Conservation (phyloP, 1,284 basidiomycete species). For the Macrocystidia cucumis region DNA sequence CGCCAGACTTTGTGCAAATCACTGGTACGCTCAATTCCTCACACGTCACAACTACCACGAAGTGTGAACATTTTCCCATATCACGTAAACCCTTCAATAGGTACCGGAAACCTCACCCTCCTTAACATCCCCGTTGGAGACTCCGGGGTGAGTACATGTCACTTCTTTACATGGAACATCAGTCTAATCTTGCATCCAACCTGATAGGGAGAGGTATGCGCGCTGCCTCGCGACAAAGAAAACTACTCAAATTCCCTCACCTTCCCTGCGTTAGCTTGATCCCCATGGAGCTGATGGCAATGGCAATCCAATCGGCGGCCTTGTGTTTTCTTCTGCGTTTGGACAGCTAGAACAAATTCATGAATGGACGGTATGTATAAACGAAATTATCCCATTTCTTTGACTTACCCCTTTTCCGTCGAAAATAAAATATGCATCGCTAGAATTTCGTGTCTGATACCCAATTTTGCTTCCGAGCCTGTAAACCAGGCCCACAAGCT, state of each 20-base stretch:
- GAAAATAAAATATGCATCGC: slow-evolving; percentile 1
- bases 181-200: not conserved
- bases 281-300: slow-evolving; percentile 49
- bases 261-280: slow-evolving; percentile 10
- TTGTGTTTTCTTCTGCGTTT: slow-evolving; percentile 70
- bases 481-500: slow-evolving; percentile 51
- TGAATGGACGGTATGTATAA: slow-evolving; percentile 66
- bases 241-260: not conserved
- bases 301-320: slow-evolving; percentile 59
- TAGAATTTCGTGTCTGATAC: slow-evolving; percentile 50
- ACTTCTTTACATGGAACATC: slow-evolving; percentile 1
- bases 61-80: not conserved
- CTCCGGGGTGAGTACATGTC: slow-evolving; percentile 36
- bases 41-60: too few species aligned
- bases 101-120: slow-evolving; percentile 56
- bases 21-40: slow-evolving; percentile 32
- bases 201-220: slow-evolving; percentile 22
- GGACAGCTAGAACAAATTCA: slow-evolving; percentile 48
- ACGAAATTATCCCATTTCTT: slow-evolving; percentile 2
- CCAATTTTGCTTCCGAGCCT: slow-evolving; percentile 72
- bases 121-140: slow-evolving; percentile 62
- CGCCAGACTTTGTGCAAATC: slow-evolving; percentile 65
- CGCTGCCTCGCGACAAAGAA: not conserved
- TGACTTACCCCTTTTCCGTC: not conserved
- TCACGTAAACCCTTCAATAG: slow-evolving; percentile 17